These are phyloP conservation scores for Aspergillus heteromorphus DNA, from an alignment of 495 filamentous ascomycete genomes.

Conservation along the genomic window DNA sequence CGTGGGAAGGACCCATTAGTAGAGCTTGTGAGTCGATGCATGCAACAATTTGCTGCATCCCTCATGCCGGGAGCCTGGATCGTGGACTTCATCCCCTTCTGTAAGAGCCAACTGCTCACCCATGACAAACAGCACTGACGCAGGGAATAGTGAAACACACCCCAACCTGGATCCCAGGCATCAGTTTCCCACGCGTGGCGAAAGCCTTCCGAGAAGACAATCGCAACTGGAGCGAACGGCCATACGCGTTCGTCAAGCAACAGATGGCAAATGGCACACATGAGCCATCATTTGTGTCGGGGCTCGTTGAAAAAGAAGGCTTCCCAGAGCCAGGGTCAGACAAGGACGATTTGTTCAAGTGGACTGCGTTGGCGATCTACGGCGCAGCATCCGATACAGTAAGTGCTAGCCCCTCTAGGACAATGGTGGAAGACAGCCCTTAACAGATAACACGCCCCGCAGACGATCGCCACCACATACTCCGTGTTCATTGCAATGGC, in stretches of 20 bases:
- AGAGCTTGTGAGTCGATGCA: constrained; percentile 27
- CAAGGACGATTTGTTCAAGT: constrained; percentile 24
- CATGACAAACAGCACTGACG: not conserved
- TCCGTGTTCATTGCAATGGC: constrained; percentile 35
- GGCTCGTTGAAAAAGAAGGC: constrained; percentile 20
- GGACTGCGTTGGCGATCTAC: constrained; percentile 39
- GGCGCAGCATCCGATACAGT: constrained; percentile 49
- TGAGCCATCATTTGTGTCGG: constrained; percentile 28
- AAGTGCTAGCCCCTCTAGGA: constrained; percentile 32
- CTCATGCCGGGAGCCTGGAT: constrained; percentile 32
- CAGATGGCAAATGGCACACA: constrained; percentile 30
- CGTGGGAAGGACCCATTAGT: constrained; percentile 39
- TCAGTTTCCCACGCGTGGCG: constrained; percentile 33
- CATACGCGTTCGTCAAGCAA: constrained; percentile 35
- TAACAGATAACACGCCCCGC: not conserved
- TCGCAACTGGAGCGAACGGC: constrained; percentile 23
- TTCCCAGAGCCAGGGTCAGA: constrained; percentile 7
- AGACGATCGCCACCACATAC: constrained; percentile 27
- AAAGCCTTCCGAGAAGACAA: constrained; percentile 32
- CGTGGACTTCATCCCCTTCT: constrained; percentile 37
- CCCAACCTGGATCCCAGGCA: constrained; percentile 44
- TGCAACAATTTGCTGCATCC: constrained; percentile 35
- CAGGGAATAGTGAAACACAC: constrained; percentile 28
- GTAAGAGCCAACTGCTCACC: constrained; percentile 7
- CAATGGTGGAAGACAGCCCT: not conserved